Conservation (phyloP, 1,139 yeast species). For the Blastobotrys capitulatus region DNA sequence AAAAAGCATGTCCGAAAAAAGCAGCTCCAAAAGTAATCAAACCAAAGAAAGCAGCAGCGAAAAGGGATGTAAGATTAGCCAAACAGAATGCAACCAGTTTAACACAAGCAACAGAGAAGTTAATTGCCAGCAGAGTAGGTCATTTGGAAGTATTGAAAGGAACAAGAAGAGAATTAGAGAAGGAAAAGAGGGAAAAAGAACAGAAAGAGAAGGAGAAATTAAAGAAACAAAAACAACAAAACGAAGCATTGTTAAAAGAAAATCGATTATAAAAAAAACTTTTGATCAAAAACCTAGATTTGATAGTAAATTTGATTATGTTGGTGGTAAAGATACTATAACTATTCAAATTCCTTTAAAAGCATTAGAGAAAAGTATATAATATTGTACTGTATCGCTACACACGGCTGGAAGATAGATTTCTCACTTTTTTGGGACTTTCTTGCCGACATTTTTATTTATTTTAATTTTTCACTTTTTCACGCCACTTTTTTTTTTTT, state of each 20-base stretch:
- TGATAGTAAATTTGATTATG: not conserved
- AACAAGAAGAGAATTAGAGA: conserved; percentile 78
- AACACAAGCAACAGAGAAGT: conserved; percentile 70
- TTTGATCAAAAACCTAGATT: not conserved
- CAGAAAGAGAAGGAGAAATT: not conserved
- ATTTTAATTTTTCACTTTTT: not conserved
- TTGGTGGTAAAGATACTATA: not conserved
- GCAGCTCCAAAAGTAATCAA: conserved; percentile 73
- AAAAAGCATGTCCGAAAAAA: conserved; percentile 44
- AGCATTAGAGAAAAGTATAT: not conserved
- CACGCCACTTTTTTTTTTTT: not conserved
- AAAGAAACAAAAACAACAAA: not conserved
- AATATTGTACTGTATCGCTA: not conserved
- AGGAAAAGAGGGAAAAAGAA: conserved; percentile 34
- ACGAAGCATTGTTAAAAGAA: not conserved
- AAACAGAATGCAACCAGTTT: conserved; percentile 65
- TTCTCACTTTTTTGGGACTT: no score
- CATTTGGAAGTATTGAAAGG: conserved; percentile 90
- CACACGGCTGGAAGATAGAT: no score
- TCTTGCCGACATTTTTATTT: not conserved
- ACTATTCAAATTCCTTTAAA: not conserved
- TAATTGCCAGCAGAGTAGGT: conserved; percentile 88
- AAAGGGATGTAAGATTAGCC: conserved; percentile 40
- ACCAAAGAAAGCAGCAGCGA: conserved; percentile 54
- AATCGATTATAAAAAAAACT: not conserved